Percentiles rank a stretch among this genome's conserved stretches.
Evolutionary conservation across 2,329 filamentous ascomycete species (phyloP).

Genomic region (Epichloe festucae): DNA sequence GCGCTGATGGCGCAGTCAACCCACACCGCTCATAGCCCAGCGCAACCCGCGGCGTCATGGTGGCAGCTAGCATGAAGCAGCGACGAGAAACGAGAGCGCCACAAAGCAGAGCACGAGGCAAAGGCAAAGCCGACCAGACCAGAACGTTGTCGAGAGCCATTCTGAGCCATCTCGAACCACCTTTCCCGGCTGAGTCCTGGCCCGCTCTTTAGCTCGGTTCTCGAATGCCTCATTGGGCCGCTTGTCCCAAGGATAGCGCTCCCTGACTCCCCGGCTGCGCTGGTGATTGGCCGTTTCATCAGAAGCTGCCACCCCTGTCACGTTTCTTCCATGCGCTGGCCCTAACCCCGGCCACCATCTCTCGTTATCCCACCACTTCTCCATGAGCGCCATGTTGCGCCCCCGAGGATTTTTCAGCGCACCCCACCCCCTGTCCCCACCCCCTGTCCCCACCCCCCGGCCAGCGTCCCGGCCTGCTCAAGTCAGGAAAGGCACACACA

Average conservation of each 20-base stretch:
- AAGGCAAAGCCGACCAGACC: not conserved
- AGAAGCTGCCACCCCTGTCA: conserved; percentile 34
- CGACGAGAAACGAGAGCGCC: conserved; percentile 1
- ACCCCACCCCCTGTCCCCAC: not conserved
- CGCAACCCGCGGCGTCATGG: not conserved
- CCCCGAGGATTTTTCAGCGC: not conserved
- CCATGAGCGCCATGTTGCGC: not conserved
- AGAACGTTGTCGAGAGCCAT: not conserved
- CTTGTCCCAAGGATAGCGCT: conserved; percentile 20
- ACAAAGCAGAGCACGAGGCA: not conserved
- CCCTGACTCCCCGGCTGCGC: conserved; percentile 23
- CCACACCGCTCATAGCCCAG: conserved; percentile 19
- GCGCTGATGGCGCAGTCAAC: conserved; percentile 7
- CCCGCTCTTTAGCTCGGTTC: conserved; percentile 32
- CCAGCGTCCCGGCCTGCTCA: conserved; percentile 5
- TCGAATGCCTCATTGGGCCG: conserved; percentile 38
- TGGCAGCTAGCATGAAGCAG: conserved; percentile 1
- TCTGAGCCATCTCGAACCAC: not conserved
- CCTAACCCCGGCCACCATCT: conserved; percentile 19
- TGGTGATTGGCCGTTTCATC: conserved; percentile 41
- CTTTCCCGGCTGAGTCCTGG: conserved; percentile 24
- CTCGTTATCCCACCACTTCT: conserved; percentile 13
- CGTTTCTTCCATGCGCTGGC: conserved; percentile 38
- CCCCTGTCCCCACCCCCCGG: not conserved
- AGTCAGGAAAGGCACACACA: conserved; percentile 7